Conservation (phyloP, 2,329 filamentous ascomycete species). For the Mycogone perniciosa region DNA sequence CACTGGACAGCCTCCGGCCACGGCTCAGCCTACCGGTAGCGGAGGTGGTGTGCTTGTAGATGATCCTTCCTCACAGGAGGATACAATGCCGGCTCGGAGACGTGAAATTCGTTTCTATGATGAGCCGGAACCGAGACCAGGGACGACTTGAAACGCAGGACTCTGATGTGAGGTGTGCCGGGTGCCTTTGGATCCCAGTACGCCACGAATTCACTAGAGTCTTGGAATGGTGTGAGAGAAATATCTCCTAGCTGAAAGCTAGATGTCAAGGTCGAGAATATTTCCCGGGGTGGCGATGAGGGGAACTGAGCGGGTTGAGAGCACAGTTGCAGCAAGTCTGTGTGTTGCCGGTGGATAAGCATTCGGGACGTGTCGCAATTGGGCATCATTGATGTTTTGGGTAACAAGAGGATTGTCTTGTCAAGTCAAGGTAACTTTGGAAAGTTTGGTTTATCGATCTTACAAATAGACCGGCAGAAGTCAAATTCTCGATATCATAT, state of each 20-base stretch:
- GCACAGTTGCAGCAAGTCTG: neutral
- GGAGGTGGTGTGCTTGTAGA: neutral
- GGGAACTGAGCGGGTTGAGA: neutral
- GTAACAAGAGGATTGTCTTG: too few relatives aligned
- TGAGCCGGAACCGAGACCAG: conserved; percentile 1
- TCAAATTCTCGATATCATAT: too few relatives aligned
- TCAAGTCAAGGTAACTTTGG: too few relatives aligned
- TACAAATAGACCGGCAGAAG: too few relatives aligned
- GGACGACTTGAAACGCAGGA: neutral
- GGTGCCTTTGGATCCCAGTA: too few relatives aligned
- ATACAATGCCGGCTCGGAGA: conserved; percentile 4
- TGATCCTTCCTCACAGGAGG: neutral
- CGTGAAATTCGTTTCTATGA: conserved; percentile 8
- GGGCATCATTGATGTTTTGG: too few relatives aligned
- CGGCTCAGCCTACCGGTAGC: neutral
- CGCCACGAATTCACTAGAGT: too few relatives aligned
- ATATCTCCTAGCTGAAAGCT: neutral
- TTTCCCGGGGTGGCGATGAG: neutral
- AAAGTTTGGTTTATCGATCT: too few relatives aligned
- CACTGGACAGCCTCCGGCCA: neutral
- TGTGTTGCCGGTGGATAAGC: too few relatives aligned
- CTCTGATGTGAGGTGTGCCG: neutral
- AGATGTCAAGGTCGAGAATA: neutral
- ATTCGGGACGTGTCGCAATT: too few relatives aligned
- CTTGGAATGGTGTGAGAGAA: neutral